Evolutionary conservation across 768 basidiomycete genomes (phyloP).

Genomic region (Podaxis pistillaris): DNA sequence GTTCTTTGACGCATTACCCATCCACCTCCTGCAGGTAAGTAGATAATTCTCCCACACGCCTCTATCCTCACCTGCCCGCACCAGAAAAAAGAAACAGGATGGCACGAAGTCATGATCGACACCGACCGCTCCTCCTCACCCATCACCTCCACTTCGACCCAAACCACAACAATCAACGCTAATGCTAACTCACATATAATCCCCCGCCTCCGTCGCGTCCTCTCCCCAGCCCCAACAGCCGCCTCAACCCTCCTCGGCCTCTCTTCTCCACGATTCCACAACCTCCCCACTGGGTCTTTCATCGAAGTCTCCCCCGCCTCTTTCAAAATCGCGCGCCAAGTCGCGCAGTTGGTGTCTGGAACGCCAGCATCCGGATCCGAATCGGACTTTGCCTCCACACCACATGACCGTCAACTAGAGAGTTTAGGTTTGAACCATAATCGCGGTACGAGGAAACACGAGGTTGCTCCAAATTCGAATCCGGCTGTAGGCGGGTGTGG

Average conservation of each 20-base stretch:
- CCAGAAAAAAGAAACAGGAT: slow-evolving; percentile 77
- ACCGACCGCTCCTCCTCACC: slow-evolving; percentile 28
- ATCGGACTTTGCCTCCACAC: neutral
- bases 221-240: slow-evolving; percentile 55
- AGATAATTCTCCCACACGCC: neutral
- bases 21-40: slow-evolving; percentile 82
- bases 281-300: slow-evolving; percentile 64
- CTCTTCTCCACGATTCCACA: slow-evolving; percentile 68
- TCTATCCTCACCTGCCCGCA: neutral
- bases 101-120: slow-evolving; percentile 83
- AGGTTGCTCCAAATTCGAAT: slow-evolving; percentile 7
- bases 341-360: slow-evolving; percentile 60
- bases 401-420: neutral
- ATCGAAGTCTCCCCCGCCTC: slow-evolving; percentile 80
- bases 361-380: slow-evolving; percentile 1
- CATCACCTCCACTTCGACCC: slow-evolving; percentile 16
- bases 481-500: slow-evolving; percentile 50
- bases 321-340: slow-evolving; percentile 62
- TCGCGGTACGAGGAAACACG: neutral
- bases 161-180: slow-evolving; percentile 13
- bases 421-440: neutral
- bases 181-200: neutral
- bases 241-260: slow-evolving; percentile 55
- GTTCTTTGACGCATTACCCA: slow-evolving; percentile 95
- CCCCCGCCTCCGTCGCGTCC: slow-evolving; percentile 56